Conservation (phyloP, 305 asterid species). For the Fraxinus angustifolia region DNA sequence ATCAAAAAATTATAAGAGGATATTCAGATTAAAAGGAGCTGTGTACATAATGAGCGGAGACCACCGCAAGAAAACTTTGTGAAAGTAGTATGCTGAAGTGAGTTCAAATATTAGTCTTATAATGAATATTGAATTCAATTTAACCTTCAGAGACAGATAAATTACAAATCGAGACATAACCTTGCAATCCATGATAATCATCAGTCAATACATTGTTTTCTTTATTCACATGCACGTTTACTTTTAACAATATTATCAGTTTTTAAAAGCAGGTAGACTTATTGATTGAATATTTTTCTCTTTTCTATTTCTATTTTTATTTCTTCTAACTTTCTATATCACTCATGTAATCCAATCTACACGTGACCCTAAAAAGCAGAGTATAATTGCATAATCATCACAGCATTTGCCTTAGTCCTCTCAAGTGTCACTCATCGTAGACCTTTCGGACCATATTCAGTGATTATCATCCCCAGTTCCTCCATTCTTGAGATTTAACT, state of each 20-base stretch:
- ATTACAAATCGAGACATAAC: neutral
- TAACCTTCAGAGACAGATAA: neutral
- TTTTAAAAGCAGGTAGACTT: neutral
- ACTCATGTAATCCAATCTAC: neutral
- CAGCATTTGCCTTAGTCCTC: conserved; percentile 7
- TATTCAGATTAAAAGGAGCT: neutral
- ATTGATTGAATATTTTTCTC: neutral
- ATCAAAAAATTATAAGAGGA: neutral
- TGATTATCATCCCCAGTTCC: conserved; percentile 1
- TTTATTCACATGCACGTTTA: neutral
- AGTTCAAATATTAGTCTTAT: neutral
- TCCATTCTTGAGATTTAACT: conserved; percentile 6
- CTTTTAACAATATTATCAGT: neutral
- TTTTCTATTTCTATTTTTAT: neutral
- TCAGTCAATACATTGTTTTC: neutral
- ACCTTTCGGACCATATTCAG: conserved; percentile 3
- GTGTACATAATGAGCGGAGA: neutral
- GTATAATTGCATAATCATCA: conserved; percentile 11
- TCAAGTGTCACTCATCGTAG: neutral
- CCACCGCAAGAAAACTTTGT: neutral
- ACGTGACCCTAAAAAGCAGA: conserved; percentile 13
- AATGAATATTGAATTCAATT: neutral
- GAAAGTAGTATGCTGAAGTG: neutral
- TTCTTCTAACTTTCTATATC: neutral
- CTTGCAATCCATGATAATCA: neutral